Percentiles rank a stretch among this genome's conserved stretches.
Conservation (phyloP, 148 eudicot genomes). For the Nepenthes gracilis region DNA sequence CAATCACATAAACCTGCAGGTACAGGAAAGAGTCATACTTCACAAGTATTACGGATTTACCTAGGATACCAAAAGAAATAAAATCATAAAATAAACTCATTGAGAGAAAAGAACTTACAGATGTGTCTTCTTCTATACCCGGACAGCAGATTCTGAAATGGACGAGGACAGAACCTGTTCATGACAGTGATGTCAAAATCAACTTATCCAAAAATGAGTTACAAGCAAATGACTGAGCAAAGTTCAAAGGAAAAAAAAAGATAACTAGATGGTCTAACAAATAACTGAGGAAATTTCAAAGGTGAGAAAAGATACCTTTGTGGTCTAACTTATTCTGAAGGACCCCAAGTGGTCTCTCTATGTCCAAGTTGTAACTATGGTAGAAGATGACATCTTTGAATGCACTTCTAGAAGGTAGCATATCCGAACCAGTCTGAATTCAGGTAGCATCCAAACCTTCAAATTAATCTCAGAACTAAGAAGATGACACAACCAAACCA, state of each 20-base stretch:
- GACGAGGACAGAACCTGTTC: slow-evolving; percentile 64
- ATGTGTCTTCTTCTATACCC: slow-evolving; percentile 62
- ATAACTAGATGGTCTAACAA: slow-evolving; percentile 44
- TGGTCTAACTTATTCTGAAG: slow-evolving; percentile 42
- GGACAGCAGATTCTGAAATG: slow-evolving; percentile 85
- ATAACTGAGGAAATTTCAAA: slow-evolving; percentile 1
- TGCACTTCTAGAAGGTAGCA: slow-evolving; percentile 78
- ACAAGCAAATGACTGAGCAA: slow-evolving; percentile 1
- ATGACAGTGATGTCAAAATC: slow-evolving; percentile 6
- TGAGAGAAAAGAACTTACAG: slow-evolving; percentile 38
- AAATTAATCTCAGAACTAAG: slow-evolving; percentile 1
- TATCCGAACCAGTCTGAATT: slow-evolving; percentile 75
- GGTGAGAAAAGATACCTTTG: slow-evolving; percentile 30
- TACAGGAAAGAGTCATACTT: slow-evolving; percentile 1
- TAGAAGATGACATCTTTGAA: slow-evolving; percentile 80
- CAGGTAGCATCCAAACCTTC: slow-evolving; percentile 9
- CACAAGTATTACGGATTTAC: neutral
- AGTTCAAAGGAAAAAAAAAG: slow-evolving; percentile 3
- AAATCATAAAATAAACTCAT: neutral
- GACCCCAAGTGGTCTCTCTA: slow-evolving; percentile 50
- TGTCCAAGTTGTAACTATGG: slow-evolving; percentile 25
- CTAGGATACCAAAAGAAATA: neutral
- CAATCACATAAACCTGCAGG: slow-evolving; percentile 77
- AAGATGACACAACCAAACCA: neutral
- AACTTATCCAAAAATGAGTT: slow-evolving; percentile 1